Evolutionary conservation across 345 rosid species (phyloP).

Genomic region (Linum tenue): DNA sequence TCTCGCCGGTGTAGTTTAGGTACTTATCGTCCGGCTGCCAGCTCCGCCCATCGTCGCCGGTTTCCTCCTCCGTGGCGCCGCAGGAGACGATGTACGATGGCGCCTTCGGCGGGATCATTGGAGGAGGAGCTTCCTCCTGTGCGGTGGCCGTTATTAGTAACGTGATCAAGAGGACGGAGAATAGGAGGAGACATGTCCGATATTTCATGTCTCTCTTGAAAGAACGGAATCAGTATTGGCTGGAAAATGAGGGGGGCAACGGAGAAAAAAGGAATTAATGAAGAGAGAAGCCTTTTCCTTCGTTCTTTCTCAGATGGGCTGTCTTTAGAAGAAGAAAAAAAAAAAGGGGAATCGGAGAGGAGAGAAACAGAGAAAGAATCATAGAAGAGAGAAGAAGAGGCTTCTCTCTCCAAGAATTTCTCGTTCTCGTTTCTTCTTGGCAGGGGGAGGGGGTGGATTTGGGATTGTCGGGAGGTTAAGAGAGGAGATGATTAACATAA

Average conservation of each 20-base stretch:
- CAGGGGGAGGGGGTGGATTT: no score
- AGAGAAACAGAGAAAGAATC: neutral
- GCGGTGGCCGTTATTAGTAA: neutral
- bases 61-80: slow-evolving; percentile 11
- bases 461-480: neutral
- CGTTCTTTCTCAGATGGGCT: neutral
- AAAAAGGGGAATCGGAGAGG: neutral
- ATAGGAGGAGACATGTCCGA: slow-evolving; percentile 7
- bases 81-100: slow-evolving; percentile 16
- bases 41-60: slow-evolving; percentile 18
- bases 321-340: neutral
- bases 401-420: neutral
- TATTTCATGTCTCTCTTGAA: slow-evolving; percentile 6
- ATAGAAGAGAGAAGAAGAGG: neutral
- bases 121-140: neutral
- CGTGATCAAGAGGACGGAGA: neutral
- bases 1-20: slow-evolving; percentile 4
- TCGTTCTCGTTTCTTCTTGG: neutral
- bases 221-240: neutral
- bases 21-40: slow-evolving; percentile 20
- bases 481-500: no score
- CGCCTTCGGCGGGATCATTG: slow-evolving; percentile 11
- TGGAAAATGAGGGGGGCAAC: slow-evolving; percentile 5
- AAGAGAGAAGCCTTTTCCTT: neutral
- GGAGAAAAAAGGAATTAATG: neutral